These are phyloP conservation scores for Fusarium hainanense DNA, from an alignment of 2,329 filamentous ascomycete genomes.

Conservation along the genomic window DNA sequence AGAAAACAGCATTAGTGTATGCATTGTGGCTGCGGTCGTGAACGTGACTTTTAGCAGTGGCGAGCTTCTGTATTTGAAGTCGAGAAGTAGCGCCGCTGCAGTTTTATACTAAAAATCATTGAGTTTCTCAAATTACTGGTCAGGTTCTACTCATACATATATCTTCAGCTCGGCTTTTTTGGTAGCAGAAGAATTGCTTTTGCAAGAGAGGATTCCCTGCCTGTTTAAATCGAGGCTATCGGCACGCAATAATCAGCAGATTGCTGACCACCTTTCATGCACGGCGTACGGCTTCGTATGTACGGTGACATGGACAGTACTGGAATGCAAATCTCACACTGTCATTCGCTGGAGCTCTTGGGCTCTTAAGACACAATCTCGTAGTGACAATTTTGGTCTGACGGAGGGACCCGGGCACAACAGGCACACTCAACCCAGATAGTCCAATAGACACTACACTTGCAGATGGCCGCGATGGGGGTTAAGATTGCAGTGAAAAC, in stretches of 20 bases:
- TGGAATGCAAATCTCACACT: not conserved
- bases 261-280: conserved; percentile 27
- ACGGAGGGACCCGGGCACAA: no score
- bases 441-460: no score
- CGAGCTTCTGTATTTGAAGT: no score
- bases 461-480: no score
- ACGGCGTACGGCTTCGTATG: not conserved
- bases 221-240: not conserved
- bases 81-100: not conserved
- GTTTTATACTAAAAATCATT: no score
- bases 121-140: no score
- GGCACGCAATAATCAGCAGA: not conserved
- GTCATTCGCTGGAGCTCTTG: not conserved
- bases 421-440: no score
- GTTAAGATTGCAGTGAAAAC: no score
- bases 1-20: not conserved
- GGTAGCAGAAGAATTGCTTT: not conserved
- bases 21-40: not conserved
- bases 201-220: not conserved
- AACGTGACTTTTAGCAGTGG: not conserved
- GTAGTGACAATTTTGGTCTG: not conserved
- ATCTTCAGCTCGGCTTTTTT: accelerated
- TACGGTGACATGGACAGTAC: not conserved
- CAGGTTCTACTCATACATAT: not conserved
- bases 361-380: not conserved